Evolutionary conservation across 345 rosid genomes (phyloP).

Genomic region (Brassica carinata): DNA sequence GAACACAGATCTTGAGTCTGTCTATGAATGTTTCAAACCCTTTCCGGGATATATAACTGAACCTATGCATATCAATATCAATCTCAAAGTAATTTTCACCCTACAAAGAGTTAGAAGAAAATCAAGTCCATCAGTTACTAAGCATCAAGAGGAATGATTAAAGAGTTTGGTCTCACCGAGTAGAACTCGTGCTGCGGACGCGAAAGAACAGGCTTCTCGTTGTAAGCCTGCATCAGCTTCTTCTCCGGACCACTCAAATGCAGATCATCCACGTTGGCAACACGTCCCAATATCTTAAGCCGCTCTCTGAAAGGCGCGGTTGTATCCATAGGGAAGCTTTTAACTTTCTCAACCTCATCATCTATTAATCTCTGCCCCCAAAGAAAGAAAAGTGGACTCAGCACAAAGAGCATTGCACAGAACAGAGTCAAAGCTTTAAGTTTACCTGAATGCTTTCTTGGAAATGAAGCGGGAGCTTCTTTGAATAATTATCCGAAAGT

Average conservation of each 20-base stretch:
- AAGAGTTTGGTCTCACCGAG: conserved; percentile 45
- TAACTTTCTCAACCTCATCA: neutral
- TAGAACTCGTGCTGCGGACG: conserved; percentile 93
- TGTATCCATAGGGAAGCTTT: conserved; percentile 71
- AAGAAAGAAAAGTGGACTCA: neutral
- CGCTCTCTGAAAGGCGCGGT: conserved; percentile 79
- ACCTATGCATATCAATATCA: conserved; percentile 94
- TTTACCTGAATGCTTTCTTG: conserved; percentile 64
- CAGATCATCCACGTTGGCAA: conserved; percentile 87
- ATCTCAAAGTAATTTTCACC: conserved; percentile 89
- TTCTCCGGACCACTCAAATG: conserved; percentile 85
- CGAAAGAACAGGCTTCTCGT: conserved; percentile 39
- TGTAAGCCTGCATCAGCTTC: conserved; percentile 93
- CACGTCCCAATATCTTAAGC: conserved; percentile 90
- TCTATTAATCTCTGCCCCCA: neutral
- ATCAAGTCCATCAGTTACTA: conserved; percentile 5
- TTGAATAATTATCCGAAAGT: conserved; percentile 59
- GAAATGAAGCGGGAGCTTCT: conserved; percentile 58
- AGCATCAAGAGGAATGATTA: neutral
- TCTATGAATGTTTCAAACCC: conserved; percentile 83
- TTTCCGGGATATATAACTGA: conserved; percentile 84
- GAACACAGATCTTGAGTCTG: conserved; percentile 66
- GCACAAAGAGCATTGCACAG: conserved; percentile 5
- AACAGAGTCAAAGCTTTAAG: neutral
- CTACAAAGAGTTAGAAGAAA: conserved; percentile 42